Evolutionary conservation across 768 basidiomycete genomes (phyloP), one percentile per base, ranked within the genome.

Genomic region (Leccinum subgranulosum): DNA sequence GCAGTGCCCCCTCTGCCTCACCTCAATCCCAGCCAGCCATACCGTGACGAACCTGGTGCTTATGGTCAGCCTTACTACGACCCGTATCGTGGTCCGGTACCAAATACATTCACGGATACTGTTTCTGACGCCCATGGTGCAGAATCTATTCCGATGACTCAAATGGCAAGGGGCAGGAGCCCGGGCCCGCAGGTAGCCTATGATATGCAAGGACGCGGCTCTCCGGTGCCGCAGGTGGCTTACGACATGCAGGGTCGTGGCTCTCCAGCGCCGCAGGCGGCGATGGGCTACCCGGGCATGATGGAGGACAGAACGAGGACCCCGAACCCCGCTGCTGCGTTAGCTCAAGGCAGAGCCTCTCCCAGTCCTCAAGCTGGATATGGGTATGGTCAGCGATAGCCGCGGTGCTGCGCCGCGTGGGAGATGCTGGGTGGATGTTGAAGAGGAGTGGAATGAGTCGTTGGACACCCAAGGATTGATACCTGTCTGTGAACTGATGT

Each of bases 1-100:
- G 88, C 91, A 15, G 84, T 92, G 1, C 90, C 92, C 3, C 90
- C 90, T 15, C 77, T 91, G 21, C 90, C 90, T 11, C 88, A 91
- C 61, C 75, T 89, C 48, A 89, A 92, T 68, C 90, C 90, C 6
- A 87, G 82, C 69, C 79, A 80, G 62, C 88, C 89, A 1, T 92
- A 92, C 69, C 80, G 72, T 54, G 91, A 92, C 64, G 88, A 93
- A 58, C 87, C 89, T 0, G 72, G 66, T 31, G 66, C 72, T 10
- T 70, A 72, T 19, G 69, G 70, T 6, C 77, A 74, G 49, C 55
- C 67, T 1, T 92, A 84, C 69, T 89, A 90, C 63, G 92, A 94
- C 70, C 91, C 91, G 21, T 93, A 94, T 70, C 79, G 81, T 27
- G 88, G 88, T 2, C 87, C 90, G n/a, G 75, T 87, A 19, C 87